Conservation (phyloP, 306 rosid species). For the Rosa rugosa region DNA sequence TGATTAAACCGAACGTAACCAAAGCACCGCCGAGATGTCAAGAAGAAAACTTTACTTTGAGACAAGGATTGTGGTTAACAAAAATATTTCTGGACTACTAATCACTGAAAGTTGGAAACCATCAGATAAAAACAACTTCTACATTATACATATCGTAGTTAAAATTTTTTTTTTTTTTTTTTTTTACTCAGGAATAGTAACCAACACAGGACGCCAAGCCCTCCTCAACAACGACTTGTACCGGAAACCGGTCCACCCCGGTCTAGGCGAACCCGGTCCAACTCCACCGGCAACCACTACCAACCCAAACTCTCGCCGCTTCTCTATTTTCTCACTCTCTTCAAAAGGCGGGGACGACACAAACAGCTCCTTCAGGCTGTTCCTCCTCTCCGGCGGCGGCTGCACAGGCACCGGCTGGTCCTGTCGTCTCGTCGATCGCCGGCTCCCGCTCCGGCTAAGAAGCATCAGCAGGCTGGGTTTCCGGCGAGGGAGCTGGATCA, state of each 20-base stretch:
- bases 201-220: slow-evolving; percentile 80
- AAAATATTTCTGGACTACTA: not conserved
- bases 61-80: not conserved
- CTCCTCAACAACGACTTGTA: slow-evolving; percentile 60
- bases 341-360: slow-evolving; percentile 61
- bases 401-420: slow-evolving; percentile 28
- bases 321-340: slow-evolving; percentile 11
- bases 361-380: slow-evolving; percentile 67
- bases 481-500: slow-evolving; percentile 70
- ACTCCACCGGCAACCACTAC: slow-evolving; percentile 18
- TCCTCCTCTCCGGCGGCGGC: slow-evolving; percentile 29
- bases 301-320: slow-evolving; percentile 12
- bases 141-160: not conserved
- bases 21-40: not conserved
- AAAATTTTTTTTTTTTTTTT: not conserved
- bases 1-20: not conserved
- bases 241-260: slow-evolving; percentile 71
- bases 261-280: slow-evolving; percentile 48
- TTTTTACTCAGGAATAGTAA: slow-evolving; percentile 55
- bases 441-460: slow-evolving; percentile 45
- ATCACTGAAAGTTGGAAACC: not conserved
- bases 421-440: slow-evolving; percentile 29
- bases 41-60: not conserved
- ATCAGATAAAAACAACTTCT: not conserved
- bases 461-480: slow-evolving; percentile 60